Evolutionary conservation across 2,329 filamentous ascomycete species (phyloP).

Genomic region (Fusarium sp.): DNA sequence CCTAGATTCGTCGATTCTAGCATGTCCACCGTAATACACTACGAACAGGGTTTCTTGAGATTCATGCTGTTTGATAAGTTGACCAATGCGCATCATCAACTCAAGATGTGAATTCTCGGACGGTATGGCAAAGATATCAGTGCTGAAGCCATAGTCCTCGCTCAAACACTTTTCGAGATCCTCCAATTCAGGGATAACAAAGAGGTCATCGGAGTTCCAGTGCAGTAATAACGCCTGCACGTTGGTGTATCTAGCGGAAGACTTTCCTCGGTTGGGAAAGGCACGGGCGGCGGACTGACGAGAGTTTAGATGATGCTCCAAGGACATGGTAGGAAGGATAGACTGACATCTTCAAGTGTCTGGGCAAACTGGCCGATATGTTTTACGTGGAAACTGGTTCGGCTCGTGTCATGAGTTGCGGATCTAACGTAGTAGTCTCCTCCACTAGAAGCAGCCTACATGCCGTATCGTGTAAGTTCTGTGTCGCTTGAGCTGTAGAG

Average conservation of each 20-base stretch:
- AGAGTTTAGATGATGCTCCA: slow-evolving; percentile 11
- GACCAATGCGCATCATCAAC: slow-evolving; percentile 66
- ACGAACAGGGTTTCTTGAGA: slow-evolving; percentile 66
- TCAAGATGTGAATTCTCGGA: slow-evolving; percentile 68
- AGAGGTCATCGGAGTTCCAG: slow-evolving; percentile 68
- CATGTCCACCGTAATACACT: slow-evolving; percentile 70
- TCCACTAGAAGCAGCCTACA: slow-evolving; percentile 32
- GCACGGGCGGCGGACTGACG: slow-evolving; percentile 63
- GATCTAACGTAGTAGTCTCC: slow-evolving; percentile 48
- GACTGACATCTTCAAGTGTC: slow-evolving; percentile 64
- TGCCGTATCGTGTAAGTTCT: slow-evolving; percentile 30
- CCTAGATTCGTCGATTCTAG: slow-evolving; percentile 67
- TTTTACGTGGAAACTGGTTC: slow-evolving; percentile 68
- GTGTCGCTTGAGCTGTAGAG: background rate
- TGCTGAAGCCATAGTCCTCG: slow-evolving; percentile 66
- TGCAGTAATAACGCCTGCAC: slow-evolving; percentile 66
- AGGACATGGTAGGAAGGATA: background rate
- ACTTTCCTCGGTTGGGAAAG: slow-evolving; percentile 65
- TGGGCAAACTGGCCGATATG: slow-evolving; percentile 65
- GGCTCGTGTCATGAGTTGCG: slow-evolving; percentile 67
- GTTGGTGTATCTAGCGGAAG: slow-evolving; percentile 65
- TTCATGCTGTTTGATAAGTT: slow-evolving; percentile 67
- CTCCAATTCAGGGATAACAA: slow-evolving; percentile 68
- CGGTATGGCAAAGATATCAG: slow-evolving; percentile 68
- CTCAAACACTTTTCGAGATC: slow-evolving; percentile 65